phyloP scores from a whole-genome alignment of 495 filamentous ascomycete genomes.

The Daldinia childiae region DNA sequence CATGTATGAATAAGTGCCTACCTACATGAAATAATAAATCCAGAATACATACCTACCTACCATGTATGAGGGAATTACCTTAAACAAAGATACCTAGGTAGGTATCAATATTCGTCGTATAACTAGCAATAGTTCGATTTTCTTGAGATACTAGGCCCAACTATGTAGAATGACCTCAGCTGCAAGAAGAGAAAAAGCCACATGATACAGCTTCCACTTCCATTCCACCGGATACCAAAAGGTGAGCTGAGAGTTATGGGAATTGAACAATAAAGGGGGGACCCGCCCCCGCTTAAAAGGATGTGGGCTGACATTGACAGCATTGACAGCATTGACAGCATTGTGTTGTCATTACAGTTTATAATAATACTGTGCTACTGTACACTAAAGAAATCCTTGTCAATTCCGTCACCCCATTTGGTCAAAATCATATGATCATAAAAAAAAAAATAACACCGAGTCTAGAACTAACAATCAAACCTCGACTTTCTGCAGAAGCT shows the following conservation, averaged over 20 bases:
- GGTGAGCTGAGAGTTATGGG: background rate
- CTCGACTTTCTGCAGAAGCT: background rate
- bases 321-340: constrained; percentile 8
- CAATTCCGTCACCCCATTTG: background rate
- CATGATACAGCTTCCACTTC: constrained; percentile 38
- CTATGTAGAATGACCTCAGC: background rate
- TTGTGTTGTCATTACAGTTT: background rate
- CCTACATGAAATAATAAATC: no score
- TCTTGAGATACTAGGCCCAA: background rate
- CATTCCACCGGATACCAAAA: constrained; percentile 35
- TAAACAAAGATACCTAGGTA: no score
- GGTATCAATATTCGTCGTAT: background rate
- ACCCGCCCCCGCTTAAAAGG: background rate
- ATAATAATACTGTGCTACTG: no score
- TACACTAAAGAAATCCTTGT: background rate
- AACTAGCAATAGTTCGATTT: background rate
- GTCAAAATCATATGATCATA: constrained; percentile 1
- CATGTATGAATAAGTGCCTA: no score
- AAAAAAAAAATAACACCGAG: background rate
- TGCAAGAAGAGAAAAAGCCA: background rate
- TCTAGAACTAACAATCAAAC: background rate
- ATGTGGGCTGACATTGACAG: constrained; percentile 16
- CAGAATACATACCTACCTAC: no score
- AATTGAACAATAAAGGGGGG: background rate
- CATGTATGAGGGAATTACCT: no score